Conservation (phyloP, 139 green algal genomes). For the Tetraselmis striata region DNA sequence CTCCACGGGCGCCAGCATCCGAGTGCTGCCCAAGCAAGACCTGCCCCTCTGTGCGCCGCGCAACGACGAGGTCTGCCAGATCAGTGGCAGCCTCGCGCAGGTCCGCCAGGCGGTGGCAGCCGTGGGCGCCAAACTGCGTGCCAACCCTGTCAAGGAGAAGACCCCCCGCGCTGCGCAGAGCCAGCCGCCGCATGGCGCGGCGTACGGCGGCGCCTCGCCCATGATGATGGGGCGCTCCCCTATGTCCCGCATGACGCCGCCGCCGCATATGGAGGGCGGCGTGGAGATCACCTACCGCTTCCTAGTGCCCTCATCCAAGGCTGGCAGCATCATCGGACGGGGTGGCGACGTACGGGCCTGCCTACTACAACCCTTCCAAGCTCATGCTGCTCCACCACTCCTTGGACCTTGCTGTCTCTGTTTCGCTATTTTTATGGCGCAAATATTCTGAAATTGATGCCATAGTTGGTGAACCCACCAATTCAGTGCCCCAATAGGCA, state of each 20-base stretch:
- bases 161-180: not conserved
- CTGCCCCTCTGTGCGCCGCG: not conserved
- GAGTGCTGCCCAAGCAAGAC: constrained; percentile 6
- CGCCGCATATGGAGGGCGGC: not conserved
- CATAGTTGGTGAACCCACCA: too few relatives aligned
- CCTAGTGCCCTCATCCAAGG: not conserved
- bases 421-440: too few relatives aligned
- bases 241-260: not conserved
- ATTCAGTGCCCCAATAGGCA: too few relatives aligned
- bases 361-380: too few relatives aligned
- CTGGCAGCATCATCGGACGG: not conserved
- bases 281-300: not conserved
- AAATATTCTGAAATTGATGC: too few relatives aligned
- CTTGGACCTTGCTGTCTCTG: too few relatives aligned
- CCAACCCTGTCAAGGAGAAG: not conserved
- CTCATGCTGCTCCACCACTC: too few relatives aligned
- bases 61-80: constrained; percentile 2
- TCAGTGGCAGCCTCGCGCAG: constrained; percentile 1
- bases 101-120: not conserved
- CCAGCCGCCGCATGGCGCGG: too few relatives aligned
- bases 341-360: too few relatives aligned
- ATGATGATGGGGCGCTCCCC: too few relatives aligned
- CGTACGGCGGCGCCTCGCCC: not conserved
- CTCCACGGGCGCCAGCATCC: constrained; percentile 4
- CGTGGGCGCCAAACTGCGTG: not conserved